These are phyloP conservation scores for Conticribra guillardii DNA, from an alignment of 108 stramenopile species.

Conservation along the genomic window DNA sequence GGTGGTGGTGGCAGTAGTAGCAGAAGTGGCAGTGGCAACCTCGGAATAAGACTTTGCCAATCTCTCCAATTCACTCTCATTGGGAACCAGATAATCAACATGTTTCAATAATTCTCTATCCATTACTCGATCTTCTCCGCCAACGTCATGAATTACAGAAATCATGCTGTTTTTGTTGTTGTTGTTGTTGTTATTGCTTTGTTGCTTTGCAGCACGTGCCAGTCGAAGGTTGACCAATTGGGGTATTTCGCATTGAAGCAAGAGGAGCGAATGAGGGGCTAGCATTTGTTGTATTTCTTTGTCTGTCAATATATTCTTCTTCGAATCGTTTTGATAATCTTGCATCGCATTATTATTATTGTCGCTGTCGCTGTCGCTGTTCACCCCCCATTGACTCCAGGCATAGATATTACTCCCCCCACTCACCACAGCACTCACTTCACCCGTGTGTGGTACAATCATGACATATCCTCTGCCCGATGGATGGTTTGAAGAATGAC, in stretches of 20 bases:
- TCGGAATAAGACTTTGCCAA: conserved; percentile 41
- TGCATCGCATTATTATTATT: no score
- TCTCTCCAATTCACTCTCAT: conserved; percentile 76
- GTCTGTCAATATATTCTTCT: conserved; percentile 12
- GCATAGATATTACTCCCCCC: conserved; percentile 78
- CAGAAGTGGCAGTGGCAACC: no score
- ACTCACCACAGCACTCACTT: conserved; percentile 75
- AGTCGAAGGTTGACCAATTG: conserved; percentile 69
- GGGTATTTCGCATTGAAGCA: conserved; percentile 84
- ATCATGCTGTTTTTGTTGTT: conserved; percentile 14
- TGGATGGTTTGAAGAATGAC: conserved; percentile 43
- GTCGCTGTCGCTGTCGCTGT: no score
- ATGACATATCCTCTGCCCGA: conserved; percentile 83
- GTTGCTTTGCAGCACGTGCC: conserved; percentile 43
- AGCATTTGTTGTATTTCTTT: conserved; percentile 41
- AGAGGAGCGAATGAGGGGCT: conserved; percentile 25
- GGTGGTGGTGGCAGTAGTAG: no score
- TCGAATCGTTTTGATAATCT: no score
- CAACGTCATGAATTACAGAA: conserved; percentile 75
- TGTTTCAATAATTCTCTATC: conserved; percentile 48
- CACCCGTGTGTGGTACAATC: conserved; percentile 57
- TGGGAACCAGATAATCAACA: conserved; percentile 80
- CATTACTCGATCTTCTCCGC: conserved; percentile 78
- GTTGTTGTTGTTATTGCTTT: neutral
- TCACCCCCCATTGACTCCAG: conserved; percentile 38